phyloP scores from a whole-genome alignment of 495 filamentous ascomycete genomes.

The Polyplosphaeria fusca region DNA sequence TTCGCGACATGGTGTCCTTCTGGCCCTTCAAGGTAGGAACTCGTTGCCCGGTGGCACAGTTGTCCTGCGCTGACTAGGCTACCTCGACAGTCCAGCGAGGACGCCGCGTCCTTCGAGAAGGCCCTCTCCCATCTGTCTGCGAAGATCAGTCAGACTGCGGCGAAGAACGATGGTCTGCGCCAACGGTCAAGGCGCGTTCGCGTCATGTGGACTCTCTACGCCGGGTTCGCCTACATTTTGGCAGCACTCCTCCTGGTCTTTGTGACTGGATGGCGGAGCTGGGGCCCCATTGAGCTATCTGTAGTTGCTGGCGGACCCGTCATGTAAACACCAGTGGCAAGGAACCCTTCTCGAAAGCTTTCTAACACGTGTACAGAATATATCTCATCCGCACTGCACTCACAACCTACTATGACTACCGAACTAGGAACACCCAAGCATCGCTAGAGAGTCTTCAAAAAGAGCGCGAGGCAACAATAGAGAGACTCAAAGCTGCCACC shows the following conservation, averaged over 20 bases:
- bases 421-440: conserved; percentile 62
- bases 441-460: conserved; percentile 70
- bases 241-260: conserved; percentile 74
- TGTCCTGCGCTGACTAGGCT: not conserved
- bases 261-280: conserved; percentile 80
- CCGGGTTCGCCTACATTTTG: conserved; percentile 83
- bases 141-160: conserved; percentile 71
- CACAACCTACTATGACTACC: conserved; percentile 73
- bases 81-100: conserved; percentile 73
- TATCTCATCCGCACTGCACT: conserved; percentile 59
- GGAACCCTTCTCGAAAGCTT: too few species aligned
- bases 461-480: conserved; percentile 81
- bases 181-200: conserved; percentile 72
- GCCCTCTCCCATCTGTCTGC: conserved; percentile 72
- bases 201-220: conserved; percentile 84
- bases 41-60: not conserved
- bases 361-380: conserved; percentile 56
- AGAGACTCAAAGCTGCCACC: conserved; percentile 89
- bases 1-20: conserved; percentile 28
- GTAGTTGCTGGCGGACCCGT: conserved; percentile 76
- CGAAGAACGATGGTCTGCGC: conserved; percentile 68
- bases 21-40: conserved; percentile 34
- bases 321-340: conserved; percentile 58
- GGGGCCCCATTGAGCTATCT: conserved; percentile 70
- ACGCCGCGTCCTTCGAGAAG: conserved; percentile 90